These are phyloP conservation scores for Fomitopsis palustris DNA, from an alignment of 1,284 basidiomycete genomes.

Conservation along the genomic window DNA sequence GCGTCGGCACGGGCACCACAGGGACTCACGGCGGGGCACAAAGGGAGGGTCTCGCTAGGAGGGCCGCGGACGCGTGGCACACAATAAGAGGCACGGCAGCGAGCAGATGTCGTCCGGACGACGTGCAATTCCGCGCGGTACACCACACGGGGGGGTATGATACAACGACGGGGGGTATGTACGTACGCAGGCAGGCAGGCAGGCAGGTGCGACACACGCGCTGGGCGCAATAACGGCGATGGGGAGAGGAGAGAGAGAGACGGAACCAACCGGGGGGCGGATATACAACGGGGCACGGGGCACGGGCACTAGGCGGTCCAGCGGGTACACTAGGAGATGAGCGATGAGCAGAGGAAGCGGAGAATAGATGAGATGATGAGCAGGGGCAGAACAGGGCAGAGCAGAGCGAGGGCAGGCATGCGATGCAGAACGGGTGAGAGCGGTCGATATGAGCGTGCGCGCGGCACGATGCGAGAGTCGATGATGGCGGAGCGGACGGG, in stretches of 20 bases:
- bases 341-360: not conserved
- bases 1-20: not conserved
- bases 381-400: not conserved
- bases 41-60: not conserved
- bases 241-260: not conserved
- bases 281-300: not conserved
- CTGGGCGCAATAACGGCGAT: not conserved
- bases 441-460: not conserved
- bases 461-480: not conserved
- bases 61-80: not conserved
- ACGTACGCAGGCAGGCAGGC: not conserved
- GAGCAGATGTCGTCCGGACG: not conserved
- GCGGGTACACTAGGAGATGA: not conserved
- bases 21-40: not conserved
- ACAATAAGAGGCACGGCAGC: not conserved
- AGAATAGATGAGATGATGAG: not conserved
- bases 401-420: not conserved
- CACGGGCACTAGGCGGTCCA: not conserved
- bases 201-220: no score
- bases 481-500: not conserved
- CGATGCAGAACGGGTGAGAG: not conserved
- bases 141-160: constrained; percentile 1
- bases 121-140: not conserved
- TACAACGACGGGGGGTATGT: not conserved
- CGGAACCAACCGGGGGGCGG: no score